A percentile compares a stretch with the other conserved stretches of the same genome.
Evolutionary conservation across 306 rosid genomes (phyloP).

Genomic region (Arachis stenosperma): DNA sequence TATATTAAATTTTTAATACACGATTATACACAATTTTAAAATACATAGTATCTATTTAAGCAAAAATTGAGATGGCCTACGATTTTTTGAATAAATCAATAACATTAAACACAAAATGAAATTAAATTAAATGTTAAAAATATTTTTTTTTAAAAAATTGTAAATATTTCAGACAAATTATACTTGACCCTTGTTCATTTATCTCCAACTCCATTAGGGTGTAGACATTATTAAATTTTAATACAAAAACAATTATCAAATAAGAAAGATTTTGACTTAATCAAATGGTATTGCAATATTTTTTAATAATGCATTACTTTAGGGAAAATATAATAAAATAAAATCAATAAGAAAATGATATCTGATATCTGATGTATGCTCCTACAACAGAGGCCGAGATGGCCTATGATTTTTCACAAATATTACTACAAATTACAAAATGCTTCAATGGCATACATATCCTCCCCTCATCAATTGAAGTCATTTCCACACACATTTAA

Average conservation of each 20-base stretch:
- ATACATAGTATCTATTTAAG: too few species aligned
- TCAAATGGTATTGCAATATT: background rate
- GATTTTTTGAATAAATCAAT: too few species aligned
- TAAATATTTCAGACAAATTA: too few species aligned
- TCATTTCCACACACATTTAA: conserved; percentile 11
- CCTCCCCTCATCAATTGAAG: conserved; percentile 1
- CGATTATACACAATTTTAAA: too few species aligned
- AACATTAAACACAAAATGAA: too few species aligned
- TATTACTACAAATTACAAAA: background rate
- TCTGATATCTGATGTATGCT: conserved; percentile 7
- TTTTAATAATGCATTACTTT: conserved; percentile 1
- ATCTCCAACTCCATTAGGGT: too few species aligned
- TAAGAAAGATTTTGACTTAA: background rate
- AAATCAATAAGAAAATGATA: conserved; percentile 24
- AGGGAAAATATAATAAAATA: background rate
- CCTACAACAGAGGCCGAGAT: conserved; percentile 35
- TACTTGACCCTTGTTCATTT: too few species aligned
- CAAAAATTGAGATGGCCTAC: too few species aligned
- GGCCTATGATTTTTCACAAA: conserved; percentile 38
- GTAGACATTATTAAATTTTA: too few species aligned
- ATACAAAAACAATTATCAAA: background rate
- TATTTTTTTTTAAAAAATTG: too few species aligned
- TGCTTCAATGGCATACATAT: background rate
- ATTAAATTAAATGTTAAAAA: too few species aligned
- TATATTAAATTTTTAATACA: too few species aligned